Evolutionary conservation across 306 rosid genomes (phyloP).

Genomic region (Prunus fruticosa): DNA sequence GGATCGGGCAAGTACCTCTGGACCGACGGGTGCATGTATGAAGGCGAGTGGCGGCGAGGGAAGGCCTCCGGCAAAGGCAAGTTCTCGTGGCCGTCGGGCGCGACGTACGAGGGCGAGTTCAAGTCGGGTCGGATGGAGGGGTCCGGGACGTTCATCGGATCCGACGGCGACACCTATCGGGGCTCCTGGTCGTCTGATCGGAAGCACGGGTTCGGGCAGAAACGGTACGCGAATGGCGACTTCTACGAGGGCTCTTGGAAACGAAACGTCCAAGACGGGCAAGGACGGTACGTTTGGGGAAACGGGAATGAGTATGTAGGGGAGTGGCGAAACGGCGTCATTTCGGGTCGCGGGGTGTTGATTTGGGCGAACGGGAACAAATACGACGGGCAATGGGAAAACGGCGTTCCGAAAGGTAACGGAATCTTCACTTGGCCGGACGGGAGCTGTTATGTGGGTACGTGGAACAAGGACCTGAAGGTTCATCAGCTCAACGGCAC

Average conservation of each 20-base stretch:
- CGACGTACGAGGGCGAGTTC: conserved; percentile 87
- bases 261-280: conserved; percentile 72
- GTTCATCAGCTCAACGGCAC: conserved; percentile 59
- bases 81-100: conserved; percentile 96
- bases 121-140: conserved; percentile 96
- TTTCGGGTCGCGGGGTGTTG: conserved; percentile 65
- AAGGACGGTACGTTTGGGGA: conserved; percentile 82
- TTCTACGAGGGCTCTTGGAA: conserved; percentile 80
- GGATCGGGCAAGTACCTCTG: conserved; percentile 93
- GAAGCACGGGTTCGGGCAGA: conserved; percentile 76
- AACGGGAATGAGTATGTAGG: conserved; percentile 88
- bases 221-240: conserved; percentile 78
- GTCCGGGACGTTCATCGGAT: conserved; percentile 71
- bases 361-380: conserved; percentile 83
- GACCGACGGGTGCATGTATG: conserved; percentile 94
- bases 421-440: conserved; percentile 83
- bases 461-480: conserved; percentile 66
- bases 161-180: conserved; percentile 73
- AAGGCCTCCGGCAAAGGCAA: conserved; percentile 88
- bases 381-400: conserved; percentile 89
- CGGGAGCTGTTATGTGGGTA: conserved; percentile 71
- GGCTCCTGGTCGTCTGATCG: conserved; percentile 77
- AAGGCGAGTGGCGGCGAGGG: conserved; percentile 86
- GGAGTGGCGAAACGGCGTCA: conserved; percentile 82
- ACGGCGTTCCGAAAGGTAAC: conserved; percentile 73